Evolutionary conservation across 148 eudicot genomes (phyloP).

Genomic region (Amaranthus palmeri): DNA sequence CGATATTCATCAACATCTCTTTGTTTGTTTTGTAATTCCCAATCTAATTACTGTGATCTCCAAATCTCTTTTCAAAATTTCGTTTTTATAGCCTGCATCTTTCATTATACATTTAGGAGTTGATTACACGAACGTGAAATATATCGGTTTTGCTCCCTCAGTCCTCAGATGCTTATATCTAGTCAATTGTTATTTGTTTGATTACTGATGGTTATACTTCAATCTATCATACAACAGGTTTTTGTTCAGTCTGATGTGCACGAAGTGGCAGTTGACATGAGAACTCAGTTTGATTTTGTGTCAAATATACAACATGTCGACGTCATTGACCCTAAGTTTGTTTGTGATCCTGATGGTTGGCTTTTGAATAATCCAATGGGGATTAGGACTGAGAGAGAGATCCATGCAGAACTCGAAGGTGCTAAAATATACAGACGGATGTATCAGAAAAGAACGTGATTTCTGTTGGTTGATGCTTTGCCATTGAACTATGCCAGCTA

Average conservation of each 20-base stretch:
- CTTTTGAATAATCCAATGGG: constrained; percentile 76
- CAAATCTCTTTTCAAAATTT: too few species aligned
- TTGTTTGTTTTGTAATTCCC: too few species aligned
- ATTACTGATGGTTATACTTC: not conserved
- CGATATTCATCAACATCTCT: too few species aligned
- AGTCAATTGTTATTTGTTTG: not conserved
- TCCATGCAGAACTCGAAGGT: constrained; percentile 87
- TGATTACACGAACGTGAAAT: too few species aligned
- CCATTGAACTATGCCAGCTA: too few species aligned
- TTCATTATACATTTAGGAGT: too few species aligned
- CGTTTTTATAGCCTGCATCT: too few species aligned
- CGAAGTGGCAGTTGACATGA: constrained; percentile 92
- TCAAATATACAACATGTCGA: constrained; percentile 48
- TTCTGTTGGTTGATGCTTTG: too few species aligned
- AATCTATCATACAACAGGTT: constrained; percentile 38
- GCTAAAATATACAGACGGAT: constrained; percentile 68
- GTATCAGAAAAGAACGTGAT: constrained; percentile 33
- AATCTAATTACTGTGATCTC: too few species aligned
- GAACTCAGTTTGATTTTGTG: constrained; percentile 59
- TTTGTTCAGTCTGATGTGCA: constrained; percentile 85
- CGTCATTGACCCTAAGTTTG: constrained; percentile 27
- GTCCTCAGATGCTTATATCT: too few species aligned
- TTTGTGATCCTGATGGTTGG: constrained; percentile 81
- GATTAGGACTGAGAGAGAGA: constrained; percentile 90
- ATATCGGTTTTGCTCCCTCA: too few species aligned